These are phyloP conservation scores for Rosa chinensis DNA, from an alignment of 306 rosid genomes.

Conservation along the genomic window DNA sequence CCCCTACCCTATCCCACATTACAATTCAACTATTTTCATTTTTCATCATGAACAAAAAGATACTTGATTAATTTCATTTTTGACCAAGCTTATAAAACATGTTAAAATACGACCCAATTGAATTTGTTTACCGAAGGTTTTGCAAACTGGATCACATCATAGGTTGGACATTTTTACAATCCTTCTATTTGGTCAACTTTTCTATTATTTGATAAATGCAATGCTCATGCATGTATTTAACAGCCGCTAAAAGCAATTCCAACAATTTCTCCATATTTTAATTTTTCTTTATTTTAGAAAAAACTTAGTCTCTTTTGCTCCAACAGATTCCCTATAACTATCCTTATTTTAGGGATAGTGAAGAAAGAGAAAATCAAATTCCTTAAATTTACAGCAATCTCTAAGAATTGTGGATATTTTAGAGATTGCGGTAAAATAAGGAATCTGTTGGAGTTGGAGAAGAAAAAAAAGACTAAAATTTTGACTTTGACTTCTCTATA, in stretches of 20 bases:
- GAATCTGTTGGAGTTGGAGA: too few relatives aligned
- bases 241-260: background rate
- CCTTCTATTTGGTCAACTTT: background rate
- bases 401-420: too few relatives aligned
- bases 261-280: too few relatives aligned
- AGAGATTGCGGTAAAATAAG: too few relatives aligned
- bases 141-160: background rate
- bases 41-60: background rate
- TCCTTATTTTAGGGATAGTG: too few relatives aligned
- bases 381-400: too few relatives aligned
- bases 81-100: background rate
- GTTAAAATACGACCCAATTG: background rate
- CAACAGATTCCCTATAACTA: too few relatives aligned
- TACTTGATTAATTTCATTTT: background rate
- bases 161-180: background rate
- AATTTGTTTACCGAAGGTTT: background rate
- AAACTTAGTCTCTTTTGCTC: too few relatives aligned
- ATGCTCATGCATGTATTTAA: background rate
- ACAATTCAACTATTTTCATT: background rate
- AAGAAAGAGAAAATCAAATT: too few relatives aligned
- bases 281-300: too few relatives aligned
- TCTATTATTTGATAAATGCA: background rate
- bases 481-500: too few relatives aligned
- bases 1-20: background rate
- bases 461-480: too few relatives aligned